phyloP scores from a whole-genome alignment of 257 asterid species.

The Ocimum tenuiflorum region DNA sequence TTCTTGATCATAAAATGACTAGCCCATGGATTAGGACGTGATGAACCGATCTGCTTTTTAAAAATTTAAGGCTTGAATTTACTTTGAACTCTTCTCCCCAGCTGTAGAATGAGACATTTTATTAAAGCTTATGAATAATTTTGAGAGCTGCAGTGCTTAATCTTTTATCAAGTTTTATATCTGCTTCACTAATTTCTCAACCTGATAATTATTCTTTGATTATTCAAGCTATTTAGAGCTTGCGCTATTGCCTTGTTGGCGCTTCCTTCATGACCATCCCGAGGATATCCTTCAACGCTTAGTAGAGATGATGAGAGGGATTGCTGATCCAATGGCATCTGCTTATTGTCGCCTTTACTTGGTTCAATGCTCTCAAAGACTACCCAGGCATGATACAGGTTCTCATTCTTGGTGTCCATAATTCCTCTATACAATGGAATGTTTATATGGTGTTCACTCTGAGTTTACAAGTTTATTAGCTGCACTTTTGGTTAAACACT shows the following conservation, averaged over 20 bases:
- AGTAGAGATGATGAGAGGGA: conserved; percentile 77
- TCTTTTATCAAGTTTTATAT: background rate
- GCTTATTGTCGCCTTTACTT: conserved; percentile 74
- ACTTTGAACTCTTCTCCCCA: background rate
- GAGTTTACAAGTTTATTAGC: background rate
- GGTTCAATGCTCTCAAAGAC: conserved; percentile 66
- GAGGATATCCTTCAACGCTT: conserved; percentile 57
- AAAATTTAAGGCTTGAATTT: background rate
- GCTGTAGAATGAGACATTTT: conserved; percentile 1
- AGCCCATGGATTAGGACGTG: background rate
- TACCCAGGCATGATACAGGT: conserved; percentile 53
- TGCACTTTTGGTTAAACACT: background rate
- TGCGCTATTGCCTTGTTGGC: conserved; percentile 72
- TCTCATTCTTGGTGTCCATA: conserved; percentile 18
- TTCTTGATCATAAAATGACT: conserved; percentile 16
- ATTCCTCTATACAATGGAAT: background rate
- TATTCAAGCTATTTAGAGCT: conserved; percentile 76
- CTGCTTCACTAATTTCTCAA: conserved; percentile 8
- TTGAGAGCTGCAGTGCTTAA: conserved; percentile 11
- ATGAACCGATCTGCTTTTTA: background rate
- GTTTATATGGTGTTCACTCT: conserved; percentile 2
- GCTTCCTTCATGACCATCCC: conserved; percentile 54
- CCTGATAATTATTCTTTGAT: conserved; percentile 16
- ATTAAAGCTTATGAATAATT: conserved; percentile 10
- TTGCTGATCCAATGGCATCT: conserved; percentile 75